phyloP scores from a whole-genome alignment of 345 rosid genomes.

The Euphorbia tirucalli region DNA sequence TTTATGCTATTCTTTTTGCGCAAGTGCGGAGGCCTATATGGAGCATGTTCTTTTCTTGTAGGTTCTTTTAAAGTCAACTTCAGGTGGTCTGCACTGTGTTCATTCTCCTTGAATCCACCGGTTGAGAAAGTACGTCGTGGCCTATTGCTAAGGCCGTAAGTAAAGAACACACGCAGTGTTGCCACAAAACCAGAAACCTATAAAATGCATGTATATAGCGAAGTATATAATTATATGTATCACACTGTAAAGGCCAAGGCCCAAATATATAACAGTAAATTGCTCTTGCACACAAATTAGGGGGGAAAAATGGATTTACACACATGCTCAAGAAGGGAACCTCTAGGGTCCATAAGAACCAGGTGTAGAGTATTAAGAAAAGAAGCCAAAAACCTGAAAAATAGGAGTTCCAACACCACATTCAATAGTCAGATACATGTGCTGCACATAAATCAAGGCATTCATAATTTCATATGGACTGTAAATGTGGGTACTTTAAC shows the following conservation, averaged over 20 bases:
- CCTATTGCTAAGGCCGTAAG: constrained; percentile 59
- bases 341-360: constrained; percentile 64
- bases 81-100: constrained; percentile 30
- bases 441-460: not conserved
- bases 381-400: constrained; percentile 69
- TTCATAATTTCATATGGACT: not conserved
- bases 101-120: constrained; percentile 42
- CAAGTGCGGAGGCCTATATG: constrained; percentile 91
- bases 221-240: not conserved
- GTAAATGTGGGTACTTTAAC: not conserved
- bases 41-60: constrained; percentile 37
- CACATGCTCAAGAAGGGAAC: constrained; percentile 76
- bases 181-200: constrained; percentile 85
- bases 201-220: constrained; percentile 5
- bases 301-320: constrained; percentile 22
- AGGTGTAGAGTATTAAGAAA: constrained; percentile 76
- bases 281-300: constrained; percentile 9
- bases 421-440: not conserved
- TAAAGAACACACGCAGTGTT: constrained; percentile 64
- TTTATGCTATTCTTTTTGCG: constrained; percentile 56
- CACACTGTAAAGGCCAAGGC: constrained; percentile 8
- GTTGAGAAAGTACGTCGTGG: constrained; percentile 32
- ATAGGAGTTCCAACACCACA: not conserved
- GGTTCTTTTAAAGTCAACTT: constrained; percentile 40
- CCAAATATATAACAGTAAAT: not conserved